Conservation (phyloP, 345 rosid species). For the Hibiscus syriacus region DNA sequence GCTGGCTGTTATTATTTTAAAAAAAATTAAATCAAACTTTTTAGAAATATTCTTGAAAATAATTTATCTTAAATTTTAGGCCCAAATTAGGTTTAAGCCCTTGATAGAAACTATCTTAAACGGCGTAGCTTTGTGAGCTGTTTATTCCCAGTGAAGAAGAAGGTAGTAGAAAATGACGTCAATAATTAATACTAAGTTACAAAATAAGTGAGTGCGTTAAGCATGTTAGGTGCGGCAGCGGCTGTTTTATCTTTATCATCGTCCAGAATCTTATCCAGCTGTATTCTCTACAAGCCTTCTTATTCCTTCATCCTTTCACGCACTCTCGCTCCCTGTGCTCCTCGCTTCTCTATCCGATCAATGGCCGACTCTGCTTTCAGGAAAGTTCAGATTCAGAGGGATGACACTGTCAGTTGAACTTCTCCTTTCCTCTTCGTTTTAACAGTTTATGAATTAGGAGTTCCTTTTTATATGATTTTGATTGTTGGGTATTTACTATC, state of each 20-base stretch:
- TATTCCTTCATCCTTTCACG: slow-evolving; percentile 9
- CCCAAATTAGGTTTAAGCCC: too few species aligned
- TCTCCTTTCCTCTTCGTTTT: background rate
- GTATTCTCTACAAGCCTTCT: background rate
- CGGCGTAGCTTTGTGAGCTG: too few species aligned
- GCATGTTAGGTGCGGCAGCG: slow-evolving; percentile 21
- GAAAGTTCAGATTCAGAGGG: slow-evolving; percentile 85
- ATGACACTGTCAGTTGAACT: slow-evolving; percentile 51
- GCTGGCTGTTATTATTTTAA: too few species aligned
- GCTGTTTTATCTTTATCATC: slow-evolving; percentile 11
- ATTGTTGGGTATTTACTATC: background rate
- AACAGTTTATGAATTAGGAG: background rate
- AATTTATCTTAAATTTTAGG: too few species aligned
- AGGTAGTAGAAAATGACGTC: too few species aligned
- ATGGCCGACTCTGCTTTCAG: too few species aligned
- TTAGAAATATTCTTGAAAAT: too few species aligned
- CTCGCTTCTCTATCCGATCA: slow-evolving; percentile 38
- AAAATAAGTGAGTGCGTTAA: background rate
- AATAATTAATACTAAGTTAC: too few species aligned
- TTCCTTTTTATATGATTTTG: slow-evolving; percentile 4
- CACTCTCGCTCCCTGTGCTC: slow-evolving; percentile 15
- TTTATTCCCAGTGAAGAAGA: too few species aligned
- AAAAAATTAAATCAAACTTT: too few species aligned
- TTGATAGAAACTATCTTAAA: too few species aligned
- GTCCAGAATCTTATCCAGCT: slow-evolving; percentile 28